Conservation (phyloP, 176 grass and related monocot genomes). For the Calamus simplicifolius region DNA sequence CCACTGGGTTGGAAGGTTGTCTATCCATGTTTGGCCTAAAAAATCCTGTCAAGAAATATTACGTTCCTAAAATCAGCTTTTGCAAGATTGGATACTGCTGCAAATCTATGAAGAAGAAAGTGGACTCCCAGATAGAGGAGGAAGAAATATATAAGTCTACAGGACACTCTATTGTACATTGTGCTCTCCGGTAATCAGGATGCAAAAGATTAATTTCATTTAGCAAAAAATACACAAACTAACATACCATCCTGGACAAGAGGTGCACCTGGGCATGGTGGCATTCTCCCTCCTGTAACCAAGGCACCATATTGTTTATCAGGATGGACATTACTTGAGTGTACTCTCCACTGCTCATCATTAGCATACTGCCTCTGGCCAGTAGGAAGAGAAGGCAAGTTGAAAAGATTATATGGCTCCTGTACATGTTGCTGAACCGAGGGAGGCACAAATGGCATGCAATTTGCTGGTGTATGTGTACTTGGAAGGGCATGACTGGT, state of each 20-base stretch:
- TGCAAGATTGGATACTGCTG: too few relatives aligned
- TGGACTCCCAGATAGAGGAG: too few relatives aligned
- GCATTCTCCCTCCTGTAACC: conserved; percentile 38
- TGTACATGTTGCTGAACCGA: conserved; percentile 50
- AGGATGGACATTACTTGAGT: conserved; percentile 55
- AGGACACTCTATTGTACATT: too few relatives aligned
- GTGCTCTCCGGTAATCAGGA: not conserved
- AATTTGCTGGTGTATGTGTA: conserved; percentile 5
- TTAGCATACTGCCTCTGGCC: conserved; percentile 44
- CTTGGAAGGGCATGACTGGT: conserved; percentile 27
- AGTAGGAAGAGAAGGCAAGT: conserved; percentile 46
- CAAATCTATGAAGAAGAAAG: too few relatives aligned
- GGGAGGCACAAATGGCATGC: conserved; percentile 40
- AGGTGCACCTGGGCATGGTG: conserved; percentile 7
- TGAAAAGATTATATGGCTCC: conserved; percentile 40
- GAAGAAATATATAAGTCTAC: too few relatives aligned
- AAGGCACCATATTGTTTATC: conserved; percentile 54
- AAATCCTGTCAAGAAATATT: conserved; percentile 41
- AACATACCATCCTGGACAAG: conserved; percentile 11
- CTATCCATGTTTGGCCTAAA: conserved; percentile 65
- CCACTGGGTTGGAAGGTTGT: conserved; percentile 46
- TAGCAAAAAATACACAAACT: not conserved
- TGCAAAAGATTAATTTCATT: not conserved
- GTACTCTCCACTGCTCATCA: conserved; percentile 57
- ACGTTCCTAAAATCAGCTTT: too few relatives aligned